Percentiles rank a stretch among this genome's conserved stretches.
phyloP scores from a whole-genome alignment of 2,329 filamentous ascomycete genomes.

The Coniella vitis region DNA sequence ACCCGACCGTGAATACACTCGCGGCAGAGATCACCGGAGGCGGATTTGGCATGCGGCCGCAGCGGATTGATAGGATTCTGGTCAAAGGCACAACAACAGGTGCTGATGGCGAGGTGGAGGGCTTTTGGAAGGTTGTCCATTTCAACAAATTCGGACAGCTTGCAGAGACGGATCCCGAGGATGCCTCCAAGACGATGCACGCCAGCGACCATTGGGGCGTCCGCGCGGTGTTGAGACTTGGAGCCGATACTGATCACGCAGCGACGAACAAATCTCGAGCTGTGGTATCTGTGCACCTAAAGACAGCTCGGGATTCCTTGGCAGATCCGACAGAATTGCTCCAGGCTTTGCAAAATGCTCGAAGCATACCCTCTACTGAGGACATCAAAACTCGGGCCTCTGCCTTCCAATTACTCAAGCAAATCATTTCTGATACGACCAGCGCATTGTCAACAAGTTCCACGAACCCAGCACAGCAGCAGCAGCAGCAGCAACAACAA shows the following conservation, averaged over 20 bases:
- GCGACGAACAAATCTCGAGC: conserved; percentile 18
- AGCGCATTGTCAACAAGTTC: conserved; percentile 4
- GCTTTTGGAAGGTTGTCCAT: conserved; percentile 29
- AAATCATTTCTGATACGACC: conserved; percentile 31
- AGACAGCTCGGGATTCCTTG: conserved; percentile 25
- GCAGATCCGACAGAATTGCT: conserved; percentile 29
- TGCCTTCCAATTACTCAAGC: conserved; percentile 40
- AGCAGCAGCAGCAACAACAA: conserved; percentile 20
- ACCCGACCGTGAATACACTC: conserved; percentile 49
- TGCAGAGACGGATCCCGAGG: conserved; percentile 18
- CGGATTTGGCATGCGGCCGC: conserved; percentile 47
- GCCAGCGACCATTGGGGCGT: conserved; percentile 56
- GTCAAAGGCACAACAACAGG: conserved; percentile 27
- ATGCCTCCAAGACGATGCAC: conserved; percentile 17
- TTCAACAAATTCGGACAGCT: conserved; percentile 55
- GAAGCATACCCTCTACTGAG: conserved; percentile 38
- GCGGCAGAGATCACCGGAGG: conserved; percentile 43
- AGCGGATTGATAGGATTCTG: conserved; percentile 60
- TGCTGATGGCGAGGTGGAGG: conserved; percentile 22
- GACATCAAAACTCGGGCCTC: conserved; percentile 35
- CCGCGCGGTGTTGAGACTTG: conserved; percentile 33
- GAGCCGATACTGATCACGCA: conserved; percentile 11
- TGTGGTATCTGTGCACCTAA: conserved; percentile 27
- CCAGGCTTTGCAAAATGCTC: conserved; percentile 28
- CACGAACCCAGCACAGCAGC: no score